phyloP scores from a whole-genome alignment of 2,329 filamentous ascomycete genomes.

The Coccinonectria pachysandricola region DNA sequence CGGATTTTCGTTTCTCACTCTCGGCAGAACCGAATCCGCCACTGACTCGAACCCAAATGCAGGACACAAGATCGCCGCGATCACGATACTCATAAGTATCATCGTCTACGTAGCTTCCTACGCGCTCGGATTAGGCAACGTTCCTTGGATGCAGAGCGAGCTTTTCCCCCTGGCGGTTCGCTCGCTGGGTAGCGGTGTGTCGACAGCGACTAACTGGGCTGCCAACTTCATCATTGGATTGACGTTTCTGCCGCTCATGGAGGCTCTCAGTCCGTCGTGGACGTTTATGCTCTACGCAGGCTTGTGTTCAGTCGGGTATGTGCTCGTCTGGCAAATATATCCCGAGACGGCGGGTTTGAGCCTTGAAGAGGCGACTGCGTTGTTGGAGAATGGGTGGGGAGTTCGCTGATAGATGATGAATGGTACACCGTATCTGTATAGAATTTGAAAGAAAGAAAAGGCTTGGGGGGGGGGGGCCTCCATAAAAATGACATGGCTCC shows the following conservation, averaged over 20 bases:
- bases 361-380: conserved; percentile 65
- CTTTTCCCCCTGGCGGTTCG: conserved; percentile 72
- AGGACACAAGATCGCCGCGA: conserved; percentile 27
- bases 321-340: conserved; percentile 62
- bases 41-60: conserved; percentile 10
- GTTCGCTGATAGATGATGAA: too few relatives aligned
- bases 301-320: conserved; percentile 60
- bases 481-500: too few relatives aligned
- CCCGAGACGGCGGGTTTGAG: conserved; percentile 77
- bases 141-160: conserved; percentile 95
- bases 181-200: conserved; percentile 59
- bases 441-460: too few relatives aligned
- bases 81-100: conserved; percentile 61
- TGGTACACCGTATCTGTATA: too few relatives aligned
- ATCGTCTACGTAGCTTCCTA: conserved; percentile 79
- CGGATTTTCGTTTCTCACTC: conserved; percentile 57
- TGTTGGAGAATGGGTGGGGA: conserved; percentile 67
- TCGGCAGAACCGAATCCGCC: conserved; percentile 22
- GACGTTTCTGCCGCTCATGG: conserved; percentile 83
- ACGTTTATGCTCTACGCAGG: conserved; percentile 74
- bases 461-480: too few relatives aligned
- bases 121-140: conserved; percentile 78
- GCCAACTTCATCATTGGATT: conserved; percentile 79
- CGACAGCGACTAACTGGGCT: conserved; percentile 77
- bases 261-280: conserved; percentile 57